These are phyloP conservation scores for Choricystis sp. DNA, from an alignment of 139 green algal species.

Conservation along the genomic window DNA sequence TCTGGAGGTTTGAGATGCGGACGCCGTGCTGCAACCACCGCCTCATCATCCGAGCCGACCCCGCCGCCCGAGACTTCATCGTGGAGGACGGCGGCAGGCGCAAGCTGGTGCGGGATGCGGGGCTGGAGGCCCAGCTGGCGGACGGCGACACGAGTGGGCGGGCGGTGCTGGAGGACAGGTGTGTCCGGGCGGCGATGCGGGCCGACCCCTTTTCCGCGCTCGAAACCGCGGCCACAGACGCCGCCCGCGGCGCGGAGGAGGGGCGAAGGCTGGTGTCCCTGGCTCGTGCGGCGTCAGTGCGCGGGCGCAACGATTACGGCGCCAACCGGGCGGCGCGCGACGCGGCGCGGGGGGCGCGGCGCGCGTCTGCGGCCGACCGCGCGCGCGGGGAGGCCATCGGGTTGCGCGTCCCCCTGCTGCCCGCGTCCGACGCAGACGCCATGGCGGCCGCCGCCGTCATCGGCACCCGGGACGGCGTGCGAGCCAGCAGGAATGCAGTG, in stretches of 20 bases:
- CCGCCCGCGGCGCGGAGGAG: conserved; percentile 7
- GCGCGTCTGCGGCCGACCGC: too few relatives aligned
- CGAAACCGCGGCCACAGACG: conserved; percentile 24
- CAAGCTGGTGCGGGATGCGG: conserved; percentile 16
- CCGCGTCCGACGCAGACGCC: too few relatives aligned
- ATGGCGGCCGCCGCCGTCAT: too few relatives aligned
- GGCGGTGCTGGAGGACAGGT: conserved; percentile 23
- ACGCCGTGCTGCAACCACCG: conserved; percentile 63
- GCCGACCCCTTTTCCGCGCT: conserved; percentile 32
- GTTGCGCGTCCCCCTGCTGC: background rate
- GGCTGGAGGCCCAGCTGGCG: background rate
- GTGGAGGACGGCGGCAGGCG: conserved; percentile 40
- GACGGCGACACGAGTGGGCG: background rate
- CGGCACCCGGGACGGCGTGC: too few relatives aligned
- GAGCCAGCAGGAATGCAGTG: too few relatives aligned
- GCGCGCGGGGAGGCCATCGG: background rate
- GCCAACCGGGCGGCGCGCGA: background rate
- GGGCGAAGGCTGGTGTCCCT: conserved; percentile 20
- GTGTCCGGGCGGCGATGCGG: conserved; percentile 11
- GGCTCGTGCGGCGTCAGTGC: background rate
- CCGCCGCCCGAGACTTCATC: conserved; percentile 73
- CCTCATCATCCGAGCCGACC: conserved; percentile 87
- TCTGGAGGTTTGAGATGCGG: conserved; percentile 83
- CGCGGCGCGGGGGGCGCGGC: too few relatives aligned
- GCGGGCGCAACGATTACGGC: background rate